A percentile compares a stretch with the other conserved stretches of the same genome.
phyloP scores from a whole-genome alignment of 208 protist species.

The Acanthamoeba royreba region DNA sequence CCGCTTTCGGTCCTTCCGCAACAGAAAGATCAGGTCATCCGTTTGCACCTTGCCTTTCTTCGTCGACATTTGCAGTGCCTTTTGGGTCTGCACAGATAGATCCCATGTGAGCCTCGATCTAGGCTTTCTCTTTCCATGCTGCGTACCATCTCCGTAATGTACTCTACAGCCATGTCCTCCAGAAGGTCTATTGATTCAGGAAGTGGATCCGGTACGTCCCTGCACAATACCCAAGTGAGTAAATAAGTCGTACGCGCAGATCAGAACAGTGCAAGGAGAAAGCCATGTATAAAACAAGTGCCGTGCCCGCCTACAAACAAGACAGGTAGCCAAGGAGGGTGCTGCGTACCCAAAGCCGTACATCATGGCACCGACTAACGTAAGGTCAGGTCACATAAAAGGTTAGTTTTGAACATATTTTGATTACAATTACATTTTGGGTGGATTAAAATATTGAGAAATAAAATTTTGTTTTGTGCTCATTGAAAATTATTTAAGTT shows the following conservation, averaged over 20 bases:
- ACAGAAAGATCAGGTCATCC: conserved; percentile 59
- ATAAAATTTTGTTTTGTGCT: neutral
- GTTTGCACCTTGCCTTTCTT: conserved; percentile 63
- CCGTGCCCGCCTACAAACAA: neutral
- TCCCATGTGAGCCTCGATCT: neutral
- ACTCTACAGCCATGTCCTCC: conserved; percentile 62
- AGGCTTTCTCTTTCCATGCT: neutral
- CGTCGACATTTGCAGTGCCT: conserved; percentile 43
- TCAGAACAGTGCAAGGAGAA: neutral
- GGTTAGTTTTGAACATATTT: no score
- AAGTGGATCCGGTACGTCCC: conserved; percentile 63
- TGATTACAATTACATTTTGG: neutral
- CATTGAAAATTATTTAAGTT: neutral
- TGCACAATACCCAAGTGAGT: neutral
- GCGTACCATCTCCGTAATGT: conserved; percentile 54
- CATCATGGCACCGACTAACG: conserved; percentile 48
- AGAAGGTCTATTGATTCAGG: conserved; percentile 60
- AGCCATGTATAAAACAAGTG: neutral
- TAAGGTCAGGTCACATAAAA: no score
- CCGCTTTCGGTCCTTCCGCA: conserved; percentile 62
- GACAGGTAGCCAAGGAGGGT: neutral
- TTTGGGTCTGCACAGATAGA: neutral
- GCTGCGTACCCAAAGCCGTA: conserved; percentile 60
- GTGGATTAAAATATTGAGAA: neutral
- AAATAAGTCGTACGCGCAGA: neutral